Base-by-base conservation (phyloP, 2,329 filamentous ascomycete species). In the Diplodia intermedia region DNA sequence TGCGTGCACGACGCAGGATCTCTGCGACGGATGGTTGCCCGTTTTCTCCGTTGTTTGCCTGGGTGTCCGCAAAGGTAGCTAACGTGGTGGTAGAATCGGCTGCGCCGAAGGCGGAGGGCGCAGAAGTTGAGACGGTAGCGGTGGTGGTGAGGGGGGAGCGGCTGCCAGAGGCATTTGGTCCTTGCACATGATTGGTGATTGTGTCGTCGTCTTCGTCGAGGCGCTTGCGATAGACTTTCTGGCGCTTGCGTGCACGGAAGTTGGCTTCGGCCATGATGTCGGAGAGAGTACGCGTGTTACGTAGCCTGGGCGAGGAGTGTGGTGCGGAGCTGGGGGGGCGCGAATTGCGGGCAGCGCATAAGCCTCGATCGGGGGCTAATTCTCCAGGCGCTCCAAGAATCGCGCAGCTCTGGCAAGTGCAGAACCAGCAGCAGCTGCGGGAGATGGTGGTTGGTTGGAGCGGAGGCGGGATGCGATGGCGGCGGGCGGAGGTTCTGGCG, bases 141-240 rank as follows among this genome's bases (percentile, higher is more conserved):
- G 31, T 23, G 18, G 31, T 12, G 26, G 29, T 15, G 11, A 33
- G 31, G 3, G 29, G 5, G 60, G 15, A 5, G 38, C 38, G 31
- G 60, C 4, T 52, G 40, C 8, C n/a, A 15, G 23, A 20, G 18
- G 40, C 56, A 26, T 29, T 36, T 3, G 14, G 52, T 53, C 9
- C 20, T 12, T 12, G 20, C 50, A 7, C 50, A 20, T 29, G 18
- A 18, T 40, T 50, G 26, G 3, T 14, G 33, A n/a, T n/a, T 29
- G 31, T 62, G 23, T 73, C 72, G n/a, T 74, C 73, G 31, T 74
- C 74, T 23, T 73, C 74, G 9, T 76, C 73, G 31, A 71, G 67
- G 63, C 83, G 80, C 71, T 81, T 83, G 67, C 84, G 82, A 70
- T 83, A 77, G 65, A 84, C 81, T 72, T 84, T 86, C 69, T 83